phyloP scores from a whole-genome alignment of 2,329 filamentous ascomycete genomes.

The Penicillium digitatum region DNA sequence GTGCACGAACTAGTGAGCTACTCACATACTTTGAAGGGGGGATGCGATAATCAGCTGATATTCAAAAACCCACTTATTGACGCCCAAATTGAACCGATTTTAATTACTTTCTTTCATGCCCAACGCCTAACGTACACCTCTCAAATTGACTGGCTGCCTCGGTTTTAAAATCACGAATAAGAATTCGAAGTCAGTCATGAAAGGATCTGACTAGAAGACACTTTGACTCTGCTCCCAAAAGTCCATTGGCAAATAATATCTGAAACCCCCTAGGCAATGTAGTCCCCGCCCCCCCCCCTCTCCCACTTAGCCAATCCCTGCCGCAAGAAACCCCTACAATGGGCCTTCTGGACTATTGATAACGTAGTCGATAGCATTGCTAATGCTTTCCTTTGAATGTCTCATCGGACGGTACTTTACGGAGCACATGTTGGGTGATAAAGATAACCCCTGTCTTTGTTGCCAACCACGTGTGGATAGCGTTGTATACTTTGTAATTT shows the following conservation, averaged over 20 bases:
- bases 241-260: conserved; percentile 1
- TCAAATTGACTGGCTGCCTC: conserved; percentile 7
- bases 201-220: not conserved
- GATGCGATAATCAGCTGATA: conserved; percentile 6
- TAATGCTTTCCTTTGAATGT: not conserved
- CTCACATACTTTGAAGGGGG: not conserved
- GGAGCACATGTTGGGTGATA: not conserved
- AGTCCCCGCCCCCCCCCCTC: not conserved
- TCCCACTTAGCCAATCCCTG: not conserved
- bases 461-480: conserved; percentile 2
- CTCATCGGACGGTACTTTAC: not conserved
- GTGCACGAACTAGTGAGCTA: not conserved
- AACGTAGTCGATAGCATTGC: not conserved
- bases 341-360: not conserved
- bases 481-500: not conserved
- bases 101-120: conserved; percentile 21
- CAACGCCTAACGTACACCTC: conserved; percentile 20
- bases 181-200: not conserved
- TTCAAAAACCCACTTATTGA: conserved; percentile 9
- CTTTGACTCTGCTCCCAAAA: not conserved
- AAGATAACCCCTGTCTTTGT: not conserved
- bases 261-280: conserved; percentile 1
- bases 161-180: not conserved
- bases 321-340: not conserved
- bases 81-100: conserved; percentile 16